phyloP scores from a whole-genome alignment of 345 rosid species.

The Garcia nutans region DNA sequence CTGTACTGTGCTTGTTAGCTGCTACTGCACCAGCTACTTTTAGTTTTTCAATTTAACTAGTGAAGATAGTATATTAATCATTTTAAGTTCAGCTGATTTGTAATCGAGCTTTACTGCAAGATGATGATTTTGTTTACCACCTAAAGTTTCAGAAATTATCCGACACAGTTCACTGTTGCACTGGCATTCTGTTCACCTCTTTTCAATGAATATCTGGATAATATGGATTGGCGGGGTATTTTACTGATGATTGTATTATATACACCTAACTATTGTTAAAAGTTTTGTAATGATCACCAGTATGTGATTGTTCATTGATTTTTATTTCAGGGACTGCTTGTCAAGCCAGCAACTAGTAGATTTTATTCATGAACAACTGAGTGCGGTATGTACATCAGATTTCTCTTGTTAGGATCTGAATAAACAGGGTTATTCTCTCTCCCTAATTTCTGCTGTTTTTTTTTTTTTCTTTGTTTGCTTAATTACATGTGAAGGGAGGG shows the following conservation, averaged over 20 bases:
- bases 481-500: too few relatives aligned
- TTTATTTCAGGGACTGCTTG: constrained; percentile 88
- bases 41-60: background rate
- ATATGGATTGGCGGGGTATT: background rate
- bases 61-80: background rate
- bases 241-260: background rate
- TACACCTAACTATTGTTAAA: background rate
- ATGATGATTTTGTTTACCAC: background rate
- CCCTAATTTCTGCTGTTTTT: background rate
- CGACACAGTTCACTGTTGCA: background rate
- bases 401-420: background rate
- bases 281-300: background rate
- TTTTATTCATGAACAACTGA: constrained; percentile 76
- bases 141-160: background rate
- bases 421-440: background rate
- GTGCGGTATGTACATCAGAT: constrained; percentile 40
- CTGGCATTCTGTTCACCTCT: background rate
- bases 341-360: constrained; percentile 95
- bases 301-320: background rate
- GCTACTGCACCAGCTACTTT: background rate
- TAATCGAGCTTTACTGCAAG: background rate
- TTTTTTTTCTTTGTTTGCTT: too few relatives aligned
- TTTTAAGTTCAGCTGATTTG: background rate
- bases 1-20: background rate
- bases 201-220: background rate